Evolutionary conservation across 2,329 filamentous ascomycete genomes (phyloP).

Genomic region (Beauveria sp.): DNA sequence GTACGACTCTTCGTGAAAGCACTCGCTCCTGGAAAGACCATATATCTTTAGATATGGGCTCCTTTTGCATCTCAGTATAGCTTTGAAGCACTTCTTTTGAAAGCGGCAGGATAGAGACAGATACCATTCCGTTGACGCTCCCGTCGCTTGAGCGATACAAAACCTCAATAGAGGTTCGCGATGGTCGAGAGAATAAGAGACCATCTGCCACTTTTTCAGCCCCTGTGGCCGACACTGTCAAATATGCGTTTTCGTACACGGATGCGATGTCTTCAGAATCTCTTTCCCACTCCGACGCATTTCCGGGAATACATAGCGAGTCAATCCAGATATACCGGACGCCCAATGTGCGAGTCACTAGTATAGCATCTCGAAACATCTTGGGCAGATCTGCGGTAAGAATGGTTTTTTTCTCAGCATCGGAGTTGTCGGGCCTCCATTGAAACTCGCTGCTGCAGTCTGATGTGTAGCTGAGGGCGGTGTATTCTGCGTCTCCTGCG

Average conservation of each 20-base stretch:
- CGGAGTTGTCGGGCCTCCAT: neutral
- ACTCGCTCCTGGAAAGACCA: conserved; percentile 11
- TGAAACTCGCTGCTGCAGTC: neutral
- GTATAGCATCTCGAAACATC: conserved; percentile 8
- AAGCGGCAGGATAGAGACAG: neutral
- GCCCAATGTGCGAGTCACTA: conserved; percentile 1
- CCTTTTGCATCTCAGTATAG: neutral
- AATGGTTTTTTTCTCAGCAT: neutral
- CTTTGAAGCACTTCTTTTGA: neutral
- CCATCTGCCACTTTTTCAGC: neutral
- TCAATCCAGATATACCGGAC: conserved; percentile 9
- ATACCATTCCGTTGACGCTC: neutral
- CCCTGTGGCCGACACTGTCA: conserved; percentile 1
- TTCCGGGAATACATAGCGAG: conserved; percentile 4
- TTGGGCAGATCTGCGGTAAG: neutral
- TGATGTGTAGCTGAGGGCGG: conserved; percentile 1
- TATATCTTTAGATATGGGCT: neutral
- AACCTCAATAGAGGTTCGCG: neutral
- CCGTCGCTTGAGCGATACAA: neutral
- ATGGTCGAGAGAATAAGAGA: neutral
- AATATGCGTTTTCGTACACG: conserved; percentile 2
- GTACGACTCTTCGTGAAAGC: conserved; percentile 1
- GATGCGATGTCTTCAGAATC: neutral
- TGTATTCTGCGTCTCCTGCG: neutral
- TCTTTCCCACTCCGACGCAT: neutral